Base-by-base conservation (phyloP, 2,329 filamentous ascomycete species). In the Cryphonectria parasitica region DNA sequence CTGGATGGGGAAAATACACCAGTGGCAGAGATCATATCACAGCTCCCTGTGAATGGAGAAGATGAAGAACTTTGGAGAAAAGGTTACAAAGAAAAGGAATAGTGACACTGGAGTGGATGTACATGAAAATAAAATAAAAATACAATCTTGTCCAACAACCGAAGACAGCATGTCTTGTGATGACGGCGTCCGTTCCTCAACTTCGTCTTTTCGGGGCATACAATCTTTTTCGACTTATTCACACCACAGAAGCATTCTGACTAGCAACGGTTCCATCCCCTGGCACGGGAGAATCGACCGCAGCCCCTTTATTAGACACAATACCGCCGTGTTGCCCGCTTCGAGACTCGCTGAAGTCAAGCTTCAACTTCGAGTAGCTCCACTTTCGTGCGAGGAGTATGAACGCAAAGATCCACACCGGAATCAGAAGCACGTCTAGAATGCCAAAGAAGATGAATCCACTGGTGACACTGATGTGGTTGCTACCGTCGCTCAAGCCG, bases 371-470 rank as follows among this genome's bases (percentile, higher is more conserved):
- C 58, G 78, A 78, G 69, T 83, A 85, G 75, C 86, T 83, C 83
- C 85, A 85, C 28, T 75, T 77, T 54, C 79, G 76, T 6, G 82
- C 78, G 13, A 84, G 74, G 74, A 80, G 70, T 69, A 84, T 68
- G 75, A 83, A 82, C 39, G 76, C 75, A 39, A 82, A 77, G n/a
- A 80, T 77, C 15, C 82, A 66, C 4, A 79, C 78, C 10, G 83
- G 83, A 1, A 85, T 69, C 69, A 84, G 75, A 15, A 86, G 76
- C 3, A 83, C 41, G 69, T 86, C 84, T 17, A 86, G 78, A 41
- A 85, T 76, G 39, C 84, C 84, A 72, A 83, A 86, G 77, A 84
- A 85, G 76, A 85, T 80, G 72, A 80, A 78, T 31, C 76, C 78
- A 10, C 79, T 77, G 73, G 52, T 56, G 52, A 56, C 52, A 22